Base-by-base conservation (phyloP, 176 grass and related monocot species). In the Avena sativa region DNA sequence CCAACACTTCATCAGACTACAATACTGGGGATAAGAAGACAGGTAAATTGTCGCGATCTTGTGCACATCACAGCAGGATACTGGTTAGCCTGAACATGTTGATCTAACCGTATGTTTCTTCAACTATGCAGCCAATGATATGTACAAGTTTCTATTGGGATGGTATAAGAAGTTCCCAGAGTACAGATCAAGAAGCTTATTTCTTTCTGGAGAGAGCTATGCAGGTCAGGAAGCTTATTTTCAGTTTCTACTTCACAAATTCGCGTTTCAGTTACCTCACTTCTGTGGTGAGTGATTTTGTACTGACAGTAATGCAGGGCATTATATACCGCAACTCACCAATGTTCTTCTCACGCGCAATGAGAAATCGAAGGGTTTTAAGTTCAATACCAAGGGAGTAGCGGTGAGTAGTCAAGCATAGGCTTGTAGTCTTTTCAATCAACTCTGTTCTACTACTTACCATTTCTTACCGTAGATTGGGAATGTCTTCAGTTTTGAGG, bases 181-280 rank as follows among this genome's bases (percentile, higher is more conserved):
- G 85, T 89, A 94, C 79, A 96, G 74, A 87, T 88, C 91, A 6
- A 94, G 83, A 70, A 84, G 71, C 11, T 77, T 99, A 16, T 94
- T 94, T 78, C 92, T 99, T 71, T 91, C 90, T 23, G 97, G 97
- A 79, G 94, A 99, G 87, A 99, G 94, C 89, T 99, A 99, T 71
- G 94, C 92, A 90, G 94, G 97, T 99, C 19, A 40, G 48, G 9
- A 88, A 82, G 36, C 23, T 23, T 15, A 48, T 47, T 68, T 76
- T 57, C 20, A 25, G 17, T 16, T 26, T 87, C 30, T 66, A 5
- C 75, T 68, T 52, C 19, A 20, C 40, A 36, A 69, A n/a, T 85
- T 28, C 15, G 12, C 17, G 36, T 69, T 50, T 75, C 17, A 32
- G 48, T 50, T 83, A 14, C 12, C 68, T 55, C 25, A 77, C 38